Evolutionary conservation across 2,329 filamentous ascomycete genomes (phyloP), one percentile per base, ranked within the genome.

Genomic region (Neopestalotiopsis clavispora): DNA sequence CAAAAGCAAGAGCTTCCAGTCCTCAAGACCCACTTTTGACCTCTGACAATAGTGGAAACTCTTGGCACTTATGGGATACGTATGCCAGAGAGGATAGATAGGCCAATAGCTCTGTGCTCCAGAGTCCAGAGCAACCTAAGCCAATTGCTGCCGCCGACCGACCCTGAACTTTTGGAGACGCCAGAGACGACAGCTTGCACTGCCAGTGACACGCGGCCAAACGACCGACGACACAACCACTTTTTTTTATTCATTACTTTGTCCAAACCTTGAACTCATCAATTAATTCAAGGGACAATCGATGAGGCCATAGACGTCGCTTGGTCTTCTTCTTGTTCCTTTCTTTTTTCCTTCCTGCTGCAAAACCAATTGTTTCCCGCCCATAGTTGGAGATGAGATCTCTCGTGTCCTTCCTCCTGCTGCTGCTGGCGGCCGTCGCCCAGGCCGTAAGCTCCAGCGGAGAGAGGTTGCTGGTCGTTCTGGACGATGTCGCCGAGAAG

Each of bases 361-460:
- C 17, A 14, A 32, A n/a, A 34, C 40, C 59, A 52, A 52, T 62
- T 34, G 23, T 59, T 63, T 63, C 60, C 59, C 32, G 12, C 57
- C 59, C 57, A 30, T 23, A 59, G 23, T 66, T 72, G 78, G 90
- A 78, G 73, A 96, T 97, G 94, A 88, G 90, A 87, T 92, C 91
- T 85, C 82, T 92, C 78, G 81, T 92, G 82, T 91, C 91, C 75
- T 86, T 93, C 78, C 83, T 94, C 72, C 81, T 94, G 70, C 83
- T 94, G 76, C 85, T 89, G 72, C 85, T 93, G 71, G 83, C 89
- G 72, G 87, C 91, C 77, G 84, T 90, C 69, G 92, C 89, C 74
- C 88, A 91, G 80, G 94, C 94, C 68, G 83, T 92, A 76, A 97
- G 95, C 84, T 91, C 91, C 72, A 87, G 90, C 63, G 96, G 95